Evolutionary conservation across 2,329 filamentous ascomycete species (phyloP).

Genomic region (Phialophora macrospora): DNA sequence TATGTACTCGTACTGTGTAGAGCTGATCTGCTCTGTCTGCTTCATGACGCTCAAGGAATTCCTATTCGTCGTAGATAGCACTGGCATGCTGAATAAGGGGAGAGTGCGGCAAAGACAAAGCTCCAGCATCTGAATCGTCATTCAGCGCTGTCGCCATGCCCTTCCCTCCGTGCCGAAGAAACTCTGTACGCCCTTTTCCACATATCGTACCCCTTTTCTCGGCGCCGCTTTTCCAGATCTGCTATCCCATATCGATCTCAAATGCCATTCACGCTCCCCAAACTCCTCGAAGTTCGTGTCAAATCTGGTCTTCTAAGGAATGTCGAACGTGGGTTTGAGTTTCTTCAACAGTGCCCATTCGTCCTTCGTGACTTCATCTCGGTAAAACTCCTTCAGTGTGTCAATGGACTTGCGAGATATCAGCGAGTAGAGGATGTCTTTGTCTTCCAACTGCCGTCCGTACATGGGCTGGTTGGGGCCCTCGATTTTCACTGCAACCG

Average conservation of each 20-base stretch:
- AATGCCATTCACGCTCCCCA: background rate
- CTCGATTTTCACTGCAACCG: slow-evolving; percentile 97
- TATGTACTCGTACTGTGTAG: no score
- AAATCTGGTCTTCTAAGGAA: slow-evolving; percentile 56
- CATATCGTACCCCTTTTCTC: background rate
- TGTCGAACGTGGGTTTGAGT: slow-evolving; percentile 92
- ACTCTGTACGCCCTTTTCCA: background rate
- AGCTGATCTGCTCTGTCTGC: background rate
- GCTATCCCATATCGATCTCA: background rate
- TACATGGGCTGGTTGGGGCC: slow-evolving; percentile 90
- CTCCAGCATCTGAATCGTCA: background rate
- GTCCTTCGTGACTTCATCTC: slow-evolving; percentile 82
- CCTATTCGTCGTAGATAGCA: slow-evolving; percentile 1
- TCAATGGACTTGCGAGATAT: slow-evolving; percentile 90
- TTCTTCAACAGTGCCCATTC: slow-evolving; percentile 96
- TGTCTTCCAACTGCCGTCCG: slow-evolving; percentile 91
- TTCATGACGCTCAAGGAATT: background rate
- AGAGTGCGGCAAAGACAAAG: background rate
- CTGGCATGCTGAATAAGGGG: background rate
- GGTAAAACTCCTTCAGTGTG: slow-evolving; percentile 93
- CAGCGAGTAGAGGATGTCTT: slow-evolving; percentile 82
- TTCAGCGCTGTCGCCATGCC: background rate
- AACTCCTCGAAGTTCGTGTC: background rate
- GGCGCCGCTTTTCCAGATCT: background rate
- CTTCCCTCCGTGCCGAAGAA: background rate